Evolutionary conservation across 2,329 filamentous ascomycete genomes (phyloP).

Genomic region (Immersiporthe knoxdaviesiana): DNA sequence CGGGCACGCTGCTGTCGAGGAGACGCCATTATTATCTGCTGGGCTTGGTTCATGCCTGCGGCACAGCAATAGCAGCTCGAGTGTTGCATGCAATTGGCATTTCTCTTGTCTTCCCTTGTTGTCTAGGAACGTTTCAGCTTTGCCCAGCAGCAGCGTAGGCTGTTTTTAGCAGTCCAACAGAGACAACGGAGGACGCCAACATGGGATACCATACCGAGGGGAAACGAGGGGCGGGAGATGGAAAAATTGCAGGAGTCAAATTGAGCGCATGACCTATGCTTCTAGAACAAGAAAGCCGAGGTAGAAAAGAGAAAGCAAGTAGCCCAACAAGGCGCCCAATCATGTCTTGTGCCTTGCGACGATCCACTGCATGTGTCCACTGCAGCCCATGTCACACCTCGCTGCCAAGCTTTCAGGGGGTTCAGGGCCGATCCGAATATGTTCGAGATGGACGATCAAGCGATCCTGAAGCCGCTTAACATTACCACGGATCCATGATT

Average conservation of each 20-base stretch:
- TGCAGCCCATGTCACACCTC: neutral
- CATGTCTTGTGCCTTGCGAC: neutral
- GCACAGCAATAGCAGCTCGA: too few species aligned
- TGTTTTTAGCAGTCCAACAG: too few species aligned
- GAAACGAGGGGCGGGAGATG: neutral
- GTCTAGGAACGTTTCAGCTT: too few species aligned
- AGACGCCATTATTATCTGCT: neutral
- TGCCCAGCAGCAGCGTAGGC: too few species aligned
- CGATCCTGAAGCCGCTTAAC: neutral
- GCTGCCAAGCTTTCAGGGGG: constrained; percentile 1
- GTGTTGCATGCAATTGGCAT: too few species aligned
- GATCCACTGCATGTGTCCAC: neutral
- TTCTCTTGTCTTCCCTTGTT: too few species aligned
- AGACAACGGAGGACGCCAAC: neutral
- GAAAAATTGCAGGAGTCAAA: neutral
- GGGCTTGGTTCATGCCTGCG: neutral
- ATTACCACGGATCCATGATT: neutral
- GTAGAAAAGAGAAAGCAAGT: neutral
- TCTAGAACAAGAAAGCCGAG: neutral
- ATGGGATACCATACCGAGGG: neutral
- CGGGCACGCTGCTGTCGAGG: neutral
- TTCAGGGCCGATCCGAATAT: neutral
- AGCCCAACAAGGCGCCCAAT: neutral
- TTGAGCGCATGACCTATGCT: neutral
- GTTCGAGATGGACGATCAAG: constrained; percentile 2